Evolutionary conservation across 169 alveolate species (phyloP).

Genomic region (Plasmodium inui): DNA sequence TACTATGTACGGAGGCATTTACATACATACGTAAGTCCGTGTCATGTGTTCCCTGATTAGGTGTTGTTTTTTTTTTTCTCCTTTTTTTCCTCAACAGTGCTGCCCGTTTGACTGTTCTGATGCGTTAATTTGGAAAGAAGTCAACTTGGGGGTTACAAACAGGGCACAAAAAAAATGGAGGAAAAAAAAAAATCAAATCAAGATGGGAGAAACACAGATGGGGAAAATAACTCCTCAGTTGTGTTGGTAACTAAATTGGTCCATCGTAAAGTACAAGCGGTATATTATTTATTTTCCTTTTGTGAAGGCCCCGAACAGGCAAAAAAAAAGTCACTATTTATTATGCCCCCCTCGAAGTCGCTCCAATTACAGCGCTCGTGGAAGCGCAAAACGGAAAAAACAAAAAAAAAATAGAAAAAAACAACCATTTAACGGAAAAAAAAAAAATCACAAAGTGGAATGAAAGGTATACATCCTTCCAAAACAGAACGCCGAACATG

Average conservation of each 20-base stretch:
- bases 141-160: background rate
- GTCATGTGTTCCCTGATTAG: background rate
- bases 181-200: background rate
- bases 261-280: background rate
- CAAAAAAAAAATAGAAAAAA: no score
- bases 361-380: background rate
- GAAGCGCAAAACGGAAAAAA: background rate
- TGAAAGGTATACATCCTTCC: background rate
- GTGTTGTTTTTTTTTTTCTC: background rate
- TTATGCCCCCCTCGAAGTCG: background rate
- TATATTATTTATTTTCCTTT: no score
- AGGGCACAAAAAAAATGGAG: background rate
- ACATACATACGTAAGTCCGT: background rate
- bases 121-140: background rate
- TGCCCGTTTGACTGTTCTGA: background rate
- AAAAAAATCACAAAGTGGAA: background rate
- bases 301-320: background rate
- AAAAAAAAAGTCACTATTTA: no score
- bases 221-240: background rate
- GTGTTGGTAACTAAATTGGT: background rate
- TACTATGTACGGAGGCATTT: background rate
- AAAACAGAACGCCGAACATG: background rate
- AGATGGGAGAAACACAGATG: background rate
- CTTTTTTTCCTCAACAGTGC: background rate
- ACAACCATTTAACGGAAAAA: background rate